Base-by-base conservation (phyloP, 176 grass and related monocot genomes). In the Phragmites australis region DNA sequence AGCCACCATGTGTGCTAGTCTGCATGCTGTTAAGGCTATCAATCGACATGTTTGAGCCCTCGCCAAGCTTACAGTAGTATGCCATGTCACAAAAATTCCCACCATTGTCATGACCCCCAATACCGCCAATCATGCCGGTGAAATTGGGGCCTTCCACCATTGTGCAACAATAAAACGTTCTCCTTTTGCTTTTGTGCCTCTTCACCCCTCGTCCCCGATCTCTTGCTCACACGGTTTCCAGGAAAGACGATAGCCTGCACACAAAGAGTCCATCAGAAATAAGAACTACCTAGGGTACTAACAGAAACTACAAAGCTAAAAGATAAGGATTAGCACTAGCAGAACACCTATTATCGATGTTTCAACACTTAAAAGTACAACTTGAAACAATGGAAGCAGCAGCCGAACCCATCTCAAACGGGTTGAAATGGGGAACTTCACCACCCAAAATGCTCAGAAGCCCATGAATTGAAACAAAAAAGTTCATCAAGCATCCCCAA, bases 131-230 rank as follows among this genome's bases (percentile, higher is more conserved):
- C 45, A 90, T 75, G 45, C 80, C 88, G 8, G 88, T 4, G 59
- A 90, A 87, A 78, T 87, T 87, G 26, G 88, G 43, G 29, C 70
- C 75, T 76, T 90, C 89, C 68, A 83, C 79, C 84, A 90, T 90
- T 48, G 26, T 65, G 23, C 21, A 25, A 23, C 48, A 59, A 42
- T 60, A 27, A 30, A 47, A 23, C 7, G 67, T 18, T 11, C 25
- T 48, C 9, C 52, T n/a, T n/a, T n/a, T n/a, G n/a, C 9, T 57
- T 18, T 37, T 8, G 23, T 23, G 21, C 30, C 82, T 16, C 30
- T 57, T 19, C 45, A 1, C 37, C 60, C 18, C 52, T 16, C 21
- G 18, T 19, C 65, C 37, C 54, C 30, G 10, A 47, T 56, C 59
- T 32, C 19, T 76, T 27, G 23, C 51, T 29, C 25, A 44, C 43